Evolutionary conservation across 176 grass and related monocot genomes (phyloP).

Genomic region (Panicum miliaceum): DNA sequence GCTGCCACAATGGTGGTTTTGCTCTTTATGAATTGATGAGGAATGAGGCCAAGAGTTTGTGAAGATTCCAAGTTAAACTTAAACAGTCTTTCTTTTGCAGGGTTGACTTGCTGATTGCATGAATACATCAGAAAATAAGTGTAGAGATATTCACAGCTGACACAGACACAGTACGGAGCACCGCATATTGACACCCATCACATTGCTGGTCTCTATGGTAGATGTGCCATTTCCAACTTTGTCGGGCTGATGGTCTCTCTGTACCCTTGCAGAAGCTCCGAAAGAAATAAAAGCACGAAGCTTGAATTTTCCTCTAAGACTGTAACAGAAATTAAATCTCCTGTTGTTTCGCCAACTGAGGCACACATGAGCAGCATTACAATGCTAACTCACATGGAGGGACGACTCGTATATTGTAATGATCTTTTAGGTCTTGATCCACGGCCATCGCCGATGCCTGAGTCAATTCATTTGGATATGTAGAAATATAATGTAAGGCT

Average conservation of each 20-base stretch:
- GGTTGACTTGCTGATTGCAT: background rate
- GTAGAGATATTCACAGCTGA: background rate
- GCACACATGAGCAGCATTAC: background rate
- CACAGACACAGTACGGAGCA: background rate
- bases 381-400: background rate
- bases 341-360: background rate
- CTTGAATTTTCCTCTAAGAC: background rate
- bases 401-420: background rate
- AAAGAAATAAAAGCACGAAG: background rate
- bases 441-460: background rate
- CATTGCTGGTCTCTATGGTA: background rate
- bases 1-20: constrained; percentile 81
- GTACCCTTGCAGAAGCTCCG: background rate
- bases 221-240: background rate
- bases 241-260: background rate
- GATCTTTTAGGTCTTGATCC: background rate
- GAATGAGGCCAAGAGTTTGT: background rate
- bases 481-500: background rate
- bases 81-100: background rate
- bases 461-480: background rate
- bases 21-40: constrained; percentile 74
- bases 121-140: background rate
- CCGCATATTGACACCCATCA: background rate
- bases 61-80: background rate
- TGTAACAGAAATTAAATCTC: background rate